Evolutionary conservation across 352 stramenopile genomes (phyloP), one percentile per base, ranked within the genome.

Genomic region (Saprolegnia parasitica): DNA sequence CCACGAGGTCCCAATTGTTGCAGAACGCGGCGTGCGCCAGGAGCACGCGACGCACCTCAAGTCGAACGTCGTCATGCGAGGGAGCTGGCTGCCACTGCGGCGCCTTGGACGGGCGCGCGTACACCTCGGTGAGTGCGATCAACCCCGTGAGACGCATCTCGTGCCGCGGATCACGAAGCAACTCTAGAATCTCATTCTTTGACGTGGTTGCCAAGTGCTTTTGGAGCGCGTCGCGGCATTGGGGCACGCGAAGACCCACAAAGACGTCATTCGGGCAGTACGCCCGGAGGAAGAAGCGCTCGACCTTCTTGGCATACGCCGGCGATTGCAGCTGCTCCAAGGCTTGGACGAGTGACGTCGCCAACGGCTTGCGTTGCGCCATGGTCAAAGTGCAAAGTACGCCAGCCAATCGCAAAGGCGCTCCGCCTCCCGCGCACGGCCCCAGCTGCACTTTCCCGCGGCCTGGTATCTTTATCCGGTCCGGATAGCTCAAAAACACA

Each of bases 1-100:
- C 71, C 0, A 76, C 60, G 32, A 76, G 54, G 21, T 74, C 71
- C 71, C 71, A 76, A 63, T 76, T 74, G 50, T 74, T 52, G 24
- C 67, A 74, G 39, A 55, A 56, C 11, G 46, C 26, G 10, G 72
- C 32, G 56, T 76, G 45, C 11, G 55, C 35, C 47, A 76, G 52
- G 67, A 74, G 74, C 15, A 74, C 37, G 11, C 40, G 40, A 0
- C 40, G 29, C 5, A 71, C 39, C 23, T 20, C 15, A 29, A 39
- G 18, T n/a, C 32, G 32, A 16, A 13, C 0, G 20, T 37, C 4
- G 1, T 67, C 46, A 16, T 47, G 47, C 10, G 13, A 46, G 11
- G 56, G 47, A 21, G 45, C 29, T 0, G 10, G 15, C 15, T 10
- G 10, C 58, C 58, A 67, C 58, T 23, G 54, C 18, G 58, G 18